Evolutionary conservation across 371 early-diverging fungal genomes (phyloP), one percentile per base, ranked within the genome.

Genomic region (Zopfochytrium polystomum): DNA sequence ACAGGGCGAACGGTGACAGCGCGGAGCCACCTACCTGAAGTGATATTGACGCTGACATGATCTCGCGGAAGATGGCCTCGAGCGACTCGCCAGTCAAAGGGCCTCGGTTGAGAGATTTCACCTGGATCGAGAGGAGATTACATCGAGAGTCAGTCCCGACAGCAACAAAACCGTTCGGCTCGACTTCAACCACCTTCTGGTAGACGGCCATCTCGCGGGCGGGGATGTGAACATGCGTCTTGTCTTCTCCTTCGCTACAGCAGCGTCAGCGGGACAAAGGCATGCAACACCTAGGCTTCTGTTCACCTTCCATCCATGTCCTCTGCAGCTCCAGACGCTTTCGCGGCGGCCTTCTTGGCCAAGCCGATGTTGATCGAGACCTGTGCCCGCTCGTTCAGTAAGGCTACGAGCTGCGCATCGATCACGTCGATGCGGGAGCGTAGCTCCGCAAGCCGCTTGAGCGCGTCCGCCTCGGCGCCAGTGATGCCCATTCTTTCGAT

Each of bases 21-120:
- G n/a, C n/a, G n/a, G n/a, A n/a, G n/a, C 9, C 5, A 22, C n/a
- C n/a, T 35, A 58, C 58, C 58, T 58, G 58, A 27, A 92, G 77
- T 3, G 90, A 87, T 58, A 93, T 89, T 7, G 91, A 89, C 0
- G 92, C 91, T 1, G 92, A 91, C 91, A 92, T 92, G 70, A 92
- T 88, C 59, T 92, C 95, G 50, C 62, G 81, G 68, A 89, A 94
- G 43, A 94, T 92, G 26, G 92, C 84, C 54, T 85, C 82, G 5
- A 93, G 72, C 0, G 87, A 83, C 13, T 89, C 86, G 53, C 85
- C 67, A 1, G 87, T 79, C 30, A 94, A 72, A 13, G 93, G 93
- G 26, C 95, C 93, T 29, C 76, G 76, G 77, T 92, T 94, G 22
- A 92, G 60, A 7, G 77, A 68, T 45, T 80, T 79, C 58, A 86